Percentiles rank a stretch among this genome's conserved stretches.
Evolutionary conservation across 129 eudicot genomes (phyloP).

Genomic region (Ambrosia trifida): DNA sequence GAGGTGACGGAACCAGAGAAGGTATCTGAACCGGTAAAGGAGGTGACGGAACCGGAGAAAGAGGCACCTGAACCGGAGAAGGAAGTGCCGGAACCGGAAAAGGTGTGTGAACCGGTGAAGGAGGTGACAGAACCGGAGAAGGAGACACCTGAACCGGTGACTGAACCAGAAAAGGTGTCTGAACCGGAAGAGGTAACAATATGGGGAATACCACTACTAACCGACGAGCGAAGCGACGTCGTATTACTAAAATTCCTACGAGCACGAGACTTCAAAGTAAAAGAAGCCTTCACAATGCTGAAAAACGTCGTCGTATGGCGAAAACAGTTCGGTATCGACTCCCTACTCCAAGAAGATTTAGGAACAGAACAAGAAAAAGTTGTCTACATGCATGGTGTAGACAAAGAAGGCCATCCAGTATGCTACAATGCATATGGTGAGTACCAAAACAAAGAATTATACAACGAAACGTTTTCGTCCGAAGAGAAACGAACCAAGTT

Average conservation of each 20-base stretch:
- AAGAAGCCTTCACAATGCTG: constrained; percentile 73
- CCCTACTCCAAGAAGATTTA: constrained; percentile 50
- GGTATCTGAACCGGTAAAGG: too few relatives aligned
- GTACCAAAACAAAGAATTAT: constrained; percentile 76
- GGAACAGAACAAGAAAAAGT: constrained; percentile 65
- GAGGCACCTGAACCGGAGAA: constrained; percentile 16
- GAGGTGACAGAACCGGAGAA: neutral
- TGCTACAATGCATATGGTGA: constrained; percentile 85
- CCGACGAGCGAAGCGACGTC: constrained; percentile 73
- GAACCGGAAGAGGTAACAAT: constrained; percentile 67
- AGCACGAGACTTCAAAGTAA: constrained; percentile 85
- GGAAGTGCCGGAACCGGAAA: constrained; percentile 16
- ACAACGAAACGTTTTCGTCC: constrained; percentile 56
- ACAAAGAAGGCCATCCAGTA: constrained; percentile 86
- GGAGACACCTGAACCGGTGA: neutral
- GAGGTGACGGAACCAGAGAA: too few relatives aligned
- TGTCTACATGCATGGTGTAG: constrained; percentile 69
- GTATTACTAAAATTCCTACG: constrained; percentile 72
- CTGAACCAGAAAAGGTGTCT: neutral
- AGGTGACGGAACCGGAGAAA: neutral
- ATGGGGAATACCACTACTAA: constrained; percentile 72
- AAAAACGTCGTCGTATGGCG: constrained; percentile 72
- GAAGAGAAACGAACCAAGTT: constrained; percentile 74
- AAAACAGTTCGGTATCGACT: constrained; percentile 65
- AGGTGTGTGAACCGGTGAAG: constrained; percentile 19